phyloP scores from a whole-genome alignment of 768 basidiomycete genomes.

The Podaxis sp. region DNA sequence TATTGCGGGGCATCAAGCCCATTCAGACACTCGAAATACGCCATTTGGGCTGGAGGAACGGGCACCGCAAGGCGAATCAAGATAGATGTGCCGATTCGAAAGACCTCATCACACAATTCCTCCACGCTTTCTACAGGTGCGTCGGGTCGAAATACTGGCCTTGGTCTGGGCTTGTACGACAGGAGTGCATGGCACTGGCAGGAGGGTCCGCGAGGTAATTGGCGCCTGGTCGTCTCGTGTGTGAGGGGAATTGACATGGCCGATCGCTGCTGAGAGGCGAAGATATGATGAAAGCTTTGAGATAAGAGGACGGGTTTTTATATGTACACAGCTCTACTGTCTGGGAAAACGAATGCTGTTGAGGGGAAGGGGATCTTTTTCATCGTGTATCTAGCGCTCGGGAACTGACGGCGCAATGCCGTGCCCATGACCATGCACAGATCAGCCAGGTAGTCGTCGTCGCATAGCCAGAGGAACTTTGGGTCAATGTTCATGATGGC shows the following conservation, averaged over 20 bases:
- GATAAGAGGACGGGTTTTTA: neutral
- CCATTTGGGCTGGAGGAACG: neutral
- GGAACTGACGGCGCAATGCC: neutral
- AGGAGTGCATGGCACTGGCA: neutral
- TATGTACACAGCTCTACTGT: neutral
- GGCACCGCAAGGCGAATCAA: neutral
- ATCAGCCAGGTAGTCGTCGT: neutral
- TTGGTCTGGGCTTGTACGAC: neutral
- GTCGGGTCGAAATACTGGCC: neutral
- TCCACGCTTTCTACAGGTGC: neutral
- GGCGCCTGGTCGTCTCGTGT: neutral
- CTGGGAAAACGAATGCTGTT: neutral
- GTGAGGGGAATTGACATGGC: neutral
- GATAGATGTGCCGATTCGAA: neutral
- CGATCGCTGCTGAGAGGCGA: neutral
- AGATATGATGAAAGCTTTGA: neutral
- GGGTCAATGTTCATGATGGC: neutral
- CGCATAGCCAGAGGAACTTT: neutral
- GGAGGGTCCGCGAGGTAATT: neutral
- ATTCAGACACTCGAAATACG: slow-evolving; percentile 2
- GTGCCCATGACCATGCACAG: neutral
- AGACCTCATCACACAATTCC: neutral
- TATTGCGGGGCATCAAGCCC: neutral
- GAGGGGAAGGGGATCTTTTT: neutral
- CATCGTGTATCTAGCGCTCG: neutral